phyloP scores from a whole-genome alignment of 192 early-diverging fungal species.

The Podochytrium sp. region DNA sequence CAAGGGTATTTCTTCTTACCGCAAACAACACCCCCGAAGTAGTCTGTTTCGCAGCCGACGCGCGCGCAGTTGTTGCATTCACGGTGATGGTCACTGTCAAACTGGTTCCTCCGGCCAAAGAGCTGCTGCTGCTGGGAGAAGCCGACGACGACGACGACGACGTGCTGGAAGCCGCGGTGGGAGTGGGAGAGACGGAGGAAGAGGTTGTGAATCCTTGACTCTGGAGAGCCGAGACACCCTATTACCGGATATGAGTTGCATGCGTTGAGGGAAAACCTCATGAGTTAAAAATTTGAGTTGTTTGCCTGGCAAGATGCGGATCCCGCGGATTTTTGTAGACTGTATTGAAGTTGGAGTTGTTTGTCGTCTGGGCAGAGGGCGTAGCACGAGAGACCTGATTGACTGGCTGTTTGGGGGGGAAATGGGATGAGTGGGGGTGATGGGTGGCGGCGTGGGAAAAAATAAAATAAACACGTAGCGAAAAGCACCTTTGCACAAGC shows the following conservation, averaged over 20 bases:
- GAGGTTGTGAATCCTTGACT: constrained; percentile 20
- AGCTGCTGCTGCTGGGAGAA: background rate
- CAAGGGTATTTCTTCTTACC: too few species aligned
- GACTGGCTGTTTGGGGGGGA: too few species aligned
- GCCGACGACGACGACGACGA: background rate
- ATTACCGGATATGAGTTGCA: background rate
- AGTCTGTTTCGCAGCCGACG: background rate
- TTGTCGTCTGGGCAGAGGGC: constrained; percentile 24
- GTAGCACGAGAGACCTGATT: constrained; percentile 5
- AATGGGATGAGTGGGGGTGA: too few species aligned
- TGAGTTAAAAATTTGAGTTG: background rate
- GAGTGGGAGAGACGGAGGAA: background rate
- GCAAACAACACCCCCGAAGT: too few species aligned
- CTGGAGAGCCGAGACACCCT: background rate
- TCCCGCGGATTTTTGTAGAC: background rate
- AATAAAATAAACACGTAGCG: too few species aligned
- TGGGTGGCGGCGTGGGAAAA: too few species aligned
- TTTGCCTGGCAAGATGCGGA: constrained; percentile 7
- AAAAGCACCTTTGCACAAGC: constrained; percentile 12
- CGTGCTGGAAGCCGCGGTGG: background rate
- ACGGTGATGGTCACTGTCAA: background rate
- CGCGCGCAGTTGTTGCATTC: background rate
- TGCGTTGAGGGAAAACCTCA: background rate
- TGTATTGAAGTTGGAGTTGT: constrained; percentile 22
- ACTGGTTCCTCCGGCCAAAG: too few species aligned